Base-by-base conservation (phyloP, 768 basidiomycete genomes). In the Leucocoprinus sp. region DNA sequence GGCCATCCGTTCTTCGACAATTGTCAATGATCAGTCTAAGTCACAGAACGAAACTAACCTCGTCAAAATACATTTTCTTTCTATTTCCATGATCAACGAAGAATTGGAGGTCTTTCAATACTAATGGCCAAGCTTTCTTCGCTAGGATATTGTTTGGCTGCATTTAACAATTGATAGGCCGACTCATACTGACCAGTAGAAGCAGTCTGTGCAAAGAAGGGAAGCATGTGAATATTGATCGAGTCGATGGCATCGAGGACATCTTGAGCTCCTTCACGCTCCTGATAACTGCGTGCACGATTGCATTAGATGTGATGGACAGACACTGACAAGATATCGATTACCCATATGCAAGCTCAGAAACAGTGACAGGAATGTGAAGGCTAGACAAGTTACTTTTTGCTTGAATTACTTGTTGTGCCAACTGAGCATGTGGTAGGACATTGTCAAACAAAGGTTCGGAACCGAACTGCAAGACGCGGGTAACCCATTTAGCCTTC, bases 31-130 rank as follows among this genome's bases (percentile, higher is more conserved):
- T 26, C n/a, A n/a, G n/a, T 15, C 6, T 29, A 35, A 38, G 6
- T 15, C 19, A 5, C 37, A n/a, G 19, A 22, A 8, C 17, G 0
- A 26, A 9, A 11, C 68, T 12, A 14, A 74, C 80, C 66, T 81
- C 74, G 51, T 71, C 73, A 41, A 80, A 64, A 49, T 76, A 76
- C 63, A 80, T 79, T 57, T 82, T 81, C 66, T 82, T 80, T 4
- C 73, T 76, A 12, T 71, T 58, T 8, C 74, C 78, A 42, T 73
- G 60, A 5, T 64, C 53, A 37, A 76, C 69, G 54, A 81, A 80
- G 71, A 74, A 81, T 45, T 78, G 54, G 41, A 78, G 51, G 52
- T 82, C 77, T 2, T 53, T 58, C 38, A 65, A 38, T 0, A 81
- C 72, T 5, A 74, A 54, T 1, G 75, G 71, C 78, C 79, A 79